Base-by-base conservation (phyloP, 768 basidiomycete species). In the Floccularia luteovirens region DNA sequence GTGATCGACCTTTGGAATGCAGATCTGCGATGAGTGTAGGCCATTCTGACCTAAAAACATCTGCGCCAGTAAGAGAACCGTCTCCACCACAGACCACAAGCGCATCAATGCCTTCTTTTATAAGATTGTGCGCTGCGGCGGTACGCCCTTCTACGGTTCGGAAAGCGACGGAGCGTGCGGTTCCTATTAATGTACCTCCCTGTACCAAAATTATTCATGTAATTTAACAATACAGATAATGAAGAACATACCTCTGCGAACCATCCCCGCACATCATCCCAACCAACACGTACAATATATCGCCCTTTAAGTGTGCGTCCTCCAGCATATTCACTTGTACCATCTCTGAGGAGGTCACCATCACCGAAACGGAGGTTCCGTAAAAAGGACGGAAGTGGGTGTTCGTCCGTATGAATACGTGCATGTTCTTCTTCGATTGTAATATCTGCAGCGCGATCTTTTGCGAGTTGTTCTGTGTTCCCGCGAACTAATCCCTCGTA, bases 201-300 rank as follows among this genome's bases (percentile, higher is more conserved):
- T 91, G 54, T 11, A 27, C 5, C 13, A 3, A 31, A 43, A 19
- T 31, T 7, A 42, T 39, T 31, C 21, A 7, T 6, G 36, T 6
- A 5, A 23, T 8, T 12, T 37, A 5, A 37, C 5, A 5, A 5
- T 23, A 19, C 17, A 12, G 24, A 34, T 34, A 17, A 34, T 19
- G 25, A 33, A 36, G 23, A 5, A 59, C 76, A 42, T 49, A 83
- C 90, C 73, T 96, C 78, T 22, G 84, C 76, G 49, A 94, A 82
- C 91, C 92, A 98, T 10, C 90, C 90, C 34, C 90, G 70, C 23
- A 98, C 94, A 59, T 99, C 96, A 56, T 99, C 96, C 84, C 93
- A 98, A 7, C 96, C 96, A 2, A 94, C 94, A 40, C 90, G 73
- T 16, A 98, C 85, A 50, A 98, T 96, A 60, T 96, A 90, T 36